Base-by-base conservation (phyloP, 2,329 filamentous ascomycete species). In the Zalaria sp. region DNA sequence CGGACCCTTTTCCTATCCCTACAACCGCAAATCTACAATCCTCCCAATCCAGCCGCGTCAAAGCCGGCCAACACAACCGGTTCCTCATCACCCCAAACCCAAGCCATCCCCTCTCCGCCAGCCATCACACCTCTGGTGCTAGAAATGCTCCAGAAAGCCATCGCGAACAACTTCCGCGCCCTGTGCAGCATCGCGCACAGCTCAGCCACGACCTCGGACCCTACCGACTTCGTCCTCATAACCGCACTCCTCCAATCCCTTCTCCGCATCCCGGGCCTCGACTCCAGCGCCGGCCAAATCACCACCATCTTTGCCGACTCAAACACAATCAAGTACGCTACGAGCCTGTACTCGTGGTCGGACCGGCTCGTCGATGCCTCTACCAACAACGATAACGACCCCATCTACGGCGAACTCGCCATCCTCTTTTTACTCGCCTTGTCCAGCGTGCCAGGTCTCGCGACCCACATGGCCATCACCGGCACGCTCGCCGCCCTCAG, bases 391-490 rank as follows among this genome's bases (percentile, higher is more conserved):
- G 74, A 81, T 43, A 77, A 79, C 27, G 89, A 96, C 56, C 89
- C 91, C 0, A 69, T 96, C 27, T 96, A 95, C 59, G 91, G 88
- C 48, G 88, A 95, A 57, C 74, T 95, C n/a, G 84, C 83, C 53
- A 73, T 94, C 34, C 72, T 88, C 26, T 93, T 96, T 61, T 71
- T 98, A 9, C 76, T 94, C 25, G 84, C 93, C 50, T 72, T 98
- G 8, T 94, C 88, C 1, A 80, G 77, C 9, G 72, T 96, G 9
- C 82, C 83, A 0, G 63, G 76, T 11, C 72, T 96, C 40, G 89
- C 91, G 3, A 89, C 96, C 58, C 83, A 91, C 48, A 77, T 98
- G 51, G 91, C 89, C 0, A 80, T 86, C 34, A 86, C 94, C 52
- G 87, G 83, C 28, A 69, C 94, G 9, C 72, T 98, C 4, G 77